phyloP scores from a whole-genome alignment of 352 stramenopile genomes.

The Phytophthora pistaciae region DNA sequence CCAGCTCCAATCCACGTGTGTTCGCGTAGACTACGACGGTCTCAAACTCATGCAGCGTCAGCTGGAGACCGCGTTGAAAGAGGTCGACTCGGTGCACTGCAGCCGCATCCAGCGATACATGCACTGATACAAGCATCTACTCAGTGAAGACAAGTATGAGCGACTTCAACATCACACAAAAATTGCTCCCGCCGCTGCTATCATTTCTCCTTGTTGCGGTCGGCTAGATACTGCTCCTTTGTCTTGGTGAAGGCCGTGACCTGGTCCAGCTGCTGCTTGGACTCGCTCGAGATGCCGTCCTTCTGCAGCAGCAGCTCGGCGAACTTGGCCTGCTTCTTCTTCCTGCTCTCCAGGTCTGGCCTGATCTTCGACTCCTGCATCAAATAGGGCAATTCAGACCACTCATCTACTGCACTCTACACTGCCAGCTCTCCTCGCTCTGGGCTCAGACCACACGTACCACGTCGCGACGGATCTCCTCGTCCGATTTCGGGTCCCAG shows the following conservation, averaged over 20 bases:
- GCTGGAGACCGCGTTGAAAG: slow-evolving; percentile 73
- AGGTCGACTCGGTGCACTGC: slow-evolving; percentile 74
- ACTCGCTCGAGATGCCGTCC: slow-evolving; percentile 57
- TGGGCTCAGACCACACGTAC: slow-evolving; percentile 43
- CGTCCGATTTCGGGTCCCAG: slow-evolving; percentile 78
- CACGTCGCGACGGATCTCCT: slow-evolving; percentile 80
- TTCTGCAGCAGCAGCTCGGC: slow-evolving; percentile 75
- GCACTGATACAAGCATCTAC: slow-evolving; percentile 32
- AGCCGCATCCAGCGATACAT: slow-evolving; percentile 84
- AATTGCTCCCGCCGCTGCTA: not conserved
- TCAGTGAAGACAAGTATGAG: not conserved
- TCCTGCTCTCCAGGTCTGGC: slow-evolving; percentile 61
- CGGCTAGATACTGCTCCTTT: slow-evolving; percentile 42
- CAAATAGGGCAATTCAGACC: not conserved
- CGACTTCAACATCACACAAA: not conserved
- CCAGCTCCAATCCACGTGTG: slow-evolving; percentile 45
- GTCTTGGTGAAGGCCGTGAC: slow-evolving; percentile 78
- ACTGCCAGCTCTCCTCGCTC: not conserved
- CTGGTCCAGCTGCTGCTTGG: slow-evolving; percentile 80
- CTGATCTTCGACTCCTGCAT: slow-evolving; percentile 77
- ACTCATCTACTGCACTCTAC: not conserved
- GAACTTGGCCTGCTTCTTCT: slow-evolving; percentile 81
- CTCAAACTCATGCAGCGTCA: slow-evolving; percentile 70
- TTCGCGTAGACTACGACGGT: slow-evolving; percentile 74
- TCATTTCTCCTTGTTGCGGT: slow-evolving; percentile 37